These are phyloP conservation scores for Novymonas esmeraldas DNA, from an alignment of 208 protist species.

Conservation along the genomic window DNA sequence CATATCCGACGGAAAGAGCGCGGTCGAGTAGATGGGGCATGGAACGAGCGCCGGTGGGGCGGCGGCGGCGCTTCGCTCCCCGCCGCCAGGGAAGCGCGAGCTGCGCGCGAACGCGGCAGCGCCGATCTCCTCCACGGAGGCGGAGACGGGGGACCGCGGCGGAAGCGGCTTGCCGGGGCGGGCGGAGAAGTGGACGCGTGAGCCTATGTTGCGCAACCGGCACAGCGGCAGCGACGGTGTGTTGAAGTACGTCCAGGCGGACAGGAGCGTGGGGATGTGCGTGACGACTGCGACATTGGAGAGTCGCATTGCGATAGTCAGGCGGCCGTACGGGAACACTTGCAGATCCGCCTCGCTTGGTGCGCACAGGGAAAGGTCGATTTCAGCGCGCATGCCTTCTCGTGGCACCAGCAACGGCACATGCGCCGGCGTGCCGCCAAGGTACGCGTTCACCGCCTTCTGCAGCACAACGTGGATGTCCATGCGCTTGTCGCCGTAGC, in stretches of 20 bases:
- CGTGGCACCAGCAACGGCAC: conserved; percentile 36
- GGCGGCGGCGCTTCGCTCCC: background rate
- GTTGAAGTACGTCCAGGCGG: conserved; percentile 61
- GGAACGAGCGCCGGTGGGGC: background rate
- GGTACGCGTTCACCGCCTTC: conserved; percentile 37
- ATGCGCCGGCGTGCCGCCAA: conserved; percentile 30
- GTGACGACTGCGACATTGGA: conserved; percentile 30
- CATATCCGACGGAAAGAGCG: conserved; percentile 55
- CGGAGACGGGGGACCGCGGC: conserved; percentile 30
- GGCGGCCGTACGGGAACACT: conserved; percentile 50
- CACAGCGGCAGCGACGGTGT: conserved; percentile 46
- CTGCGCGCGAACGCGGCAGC: conserved; percentile 24
- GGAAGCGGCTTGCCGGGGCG: conserved; percentile 15
- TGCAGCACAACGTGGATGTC: conserved; percentile 40
- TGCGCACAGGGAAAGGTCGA: conserved; percentile 31
- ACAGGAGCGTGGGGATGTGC: conserved; percentile 60
- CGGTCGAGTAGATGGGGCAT: conserved; percentile 37
- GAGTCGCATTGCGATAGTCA: conserved; percentile 26
- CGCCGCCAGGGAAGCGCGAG: conserved; percentile 1
- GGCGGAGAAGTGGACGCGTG: conserved; percentile 50
- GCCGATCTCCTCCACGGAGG: conserved; percentile 21
- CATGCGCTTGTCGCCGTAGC: conserved; percentile 67
- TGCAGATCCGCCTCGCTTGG: conserved; percentile 41
- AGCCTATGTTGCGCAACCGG: conserved; percentile 48
- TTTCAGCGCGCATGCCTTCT: conserved; percentile 27